Percentiles rank a stretch among this genome's conserved stretches.
Conservation (phyloP, 331 rosid species). For the Pyracantha coccinea region DNA sequence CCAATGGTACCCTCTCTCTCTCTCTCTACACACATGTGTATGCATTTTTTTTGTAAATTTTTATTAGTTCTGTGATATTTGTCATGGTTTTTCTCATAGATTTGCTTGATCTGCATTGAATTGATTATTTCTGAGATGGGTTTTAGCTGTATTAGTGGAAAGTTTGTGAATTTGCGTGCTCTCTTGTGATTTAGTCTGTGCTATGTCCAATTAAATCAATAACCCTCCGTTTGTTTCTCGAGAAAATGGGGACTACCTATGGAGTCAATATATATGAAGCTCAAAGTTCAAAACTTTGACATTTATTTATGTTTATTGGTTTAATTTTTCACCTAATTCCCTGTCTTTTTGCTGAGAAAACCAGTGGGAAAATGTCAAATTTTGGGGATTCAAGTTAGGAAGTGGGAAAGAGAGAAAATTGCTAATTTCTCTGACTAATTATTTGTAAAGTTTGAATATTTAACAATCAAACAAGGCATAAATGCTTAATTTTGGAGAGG, state of each 20-base stretch:
- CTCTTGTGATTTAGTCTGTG: neutral
- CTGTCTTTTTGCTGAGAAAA: conserved; percentile 11
- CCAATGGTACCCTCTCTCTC: conserved; percentile 40
- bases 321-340: neutral
- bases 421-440: neutral
- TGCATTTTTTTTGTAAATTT: neutral
- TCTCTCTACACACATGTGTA: neutral
- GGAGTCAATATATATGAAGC: neutral
- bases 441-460: neutral
- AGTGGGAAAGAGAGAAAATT: neutral
- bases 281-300: conserved; percentile 3
- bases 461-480: neutral
- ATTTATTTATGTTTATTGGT: neutral
- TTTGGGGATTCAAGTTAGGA: neutral
- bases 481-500: too few species aligned
- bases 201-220: neutral
- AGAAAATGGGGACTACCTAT: conserved; percentile 17
- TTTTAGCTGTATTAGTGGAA: conserved; percentile 7
- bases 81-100: neutral
- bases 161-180: neutral
- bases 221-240: conserved; percentile 5
- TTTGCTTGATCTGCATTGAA: conserved; percentile 26
- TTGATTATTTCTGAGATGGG: conserved; percentile 13
- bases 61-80: too few species aligned
- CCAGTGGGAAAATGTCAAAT: neutral